Evolutionary conservation across 257 asterid species (phyloP).

Genomic region (Solanum habrochaites): DNA sequence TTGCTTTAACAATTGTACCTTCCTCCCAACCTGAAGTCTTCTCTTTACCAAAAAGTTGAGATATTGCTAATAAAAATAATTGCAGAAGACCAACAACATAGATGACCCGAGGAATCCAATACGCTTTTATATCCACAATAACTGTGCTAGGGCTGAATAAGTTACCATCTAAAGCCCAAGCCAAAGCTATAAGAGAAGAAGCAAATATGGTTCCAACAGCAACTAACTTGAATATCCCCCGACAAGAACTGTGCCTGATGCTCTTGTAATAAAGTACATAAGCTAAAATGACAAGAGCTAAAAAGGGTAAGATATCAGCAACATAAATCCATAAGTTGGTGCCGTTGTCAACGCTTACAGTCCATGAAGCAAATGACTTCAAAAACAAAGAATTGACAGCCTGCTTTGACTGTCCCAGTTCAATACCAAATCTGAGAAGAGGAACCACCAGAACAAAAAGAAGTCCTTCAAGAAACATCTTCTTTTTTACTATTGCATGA

Average conservation of each 20-base stretch:
- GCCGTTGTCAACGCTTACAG: conserved; percentile 28
- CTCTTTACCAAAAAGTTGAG: conserved; percentile 20
- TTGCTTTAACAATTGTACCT: conserved; percentile 29
- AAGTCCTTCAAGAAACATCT: conserved; percentile 15
- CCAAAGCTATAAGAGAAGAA: conserved; percentile 35
- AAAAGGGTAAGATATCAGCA: conserved; percentile 15
- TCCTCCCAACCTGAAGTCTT: conserved; percentile 22
- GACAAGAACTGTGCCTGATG: conserved; percentile 21
- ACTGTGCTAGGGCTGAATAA: conserved; percentile 17
- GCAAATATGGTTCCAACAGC: conserved; percentile 36
- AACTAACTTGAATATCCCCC: conserved; percentile 51
- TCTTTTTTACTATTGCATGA: conserved; percentile 41
- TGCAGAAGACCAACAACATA: conserved; percentile 71
- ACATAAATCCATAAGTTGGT: conserved; percentile 40
- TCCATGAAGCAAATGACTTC: conserved; percentile 42
- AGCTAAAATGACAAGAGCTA: conserved; percentile 45
- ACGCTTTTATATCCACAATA: conserved; percentile 21
- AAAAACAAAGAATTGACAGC: conserved; percentile 10
- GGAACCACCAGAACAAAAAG: not conserved
- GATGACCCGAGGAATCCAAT: conserved; percentile 59
- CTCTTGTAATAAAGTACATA: conserved; percentile 39
- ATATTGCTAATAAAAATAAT: conserved; percentile 30
- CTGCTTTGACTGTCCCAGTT: not conserved
- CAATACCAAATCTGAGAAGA: not conserved
- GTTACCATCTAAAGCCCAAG: conserved; percentile 6